phyloP scores from a whole-genome alignment of 371 early-diverging fungal species.

The Phascolomyces articulosus region DNA sequence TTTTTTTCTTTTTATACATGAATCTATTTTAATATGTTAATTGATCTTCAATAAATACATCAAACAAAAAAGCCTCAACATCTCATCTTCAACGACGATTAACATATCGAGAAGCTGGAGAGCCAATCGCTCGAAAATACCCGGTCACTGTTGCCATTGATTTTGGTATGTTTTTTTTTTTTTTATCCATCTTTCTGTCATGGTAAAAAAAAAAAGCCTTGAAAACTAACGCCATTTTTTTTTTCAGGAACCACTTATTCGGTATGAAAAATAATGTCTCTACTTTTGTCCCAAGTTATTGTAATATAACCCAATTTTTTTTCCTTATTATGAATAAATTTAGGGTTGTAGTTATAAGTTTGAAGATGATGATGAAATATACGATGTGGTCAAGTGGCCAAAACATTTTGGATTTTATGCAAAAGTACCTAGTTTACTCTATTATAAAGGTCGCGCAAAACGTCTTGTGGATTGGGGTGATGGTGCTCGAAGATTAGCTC shows the following conservation, averaged over 20 bases:
- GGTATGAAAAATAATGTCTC: conserved; percentile 3
- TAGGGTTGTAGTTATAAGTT: conserved; percentile 33
- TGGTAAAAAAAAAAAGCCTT: not conserved
- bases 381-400: conserved; percentile 32
- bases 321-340: not conserved
- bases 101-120: not conserved
- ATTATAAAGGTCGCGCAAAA: conserved; percentile 18
- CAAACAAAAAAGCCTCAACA: not conserved
- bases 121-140: not conserved
- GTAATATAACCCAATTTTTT: too few relatives aligned
- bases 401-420: conserved; percentile 29
- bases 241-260: conserved; percentile 26
- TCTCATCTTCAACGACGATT: not conserved
- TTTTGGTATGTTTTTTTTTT: conserved; percentile 16
- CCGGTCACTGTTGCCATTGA: conserved; percentile 26
- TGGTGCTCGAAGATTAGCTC: conserved; percentile 44
- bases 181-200: not conserved
- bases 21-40: not conserved
- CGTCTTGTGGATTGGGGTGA: conserved; percentile 50
- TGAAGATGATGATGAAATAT: conserved; percentile 18
- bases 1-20: not conserved
- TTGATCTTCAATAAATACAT: not conserved
- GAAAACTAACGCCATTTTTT: not conserved
- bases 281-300: not conserved
- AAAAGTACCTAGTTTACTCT: conserved; percentile 30